Conservation (phyloP, 1,284 basidiomycete species). For the Puccinia brachypodii region DNA sequence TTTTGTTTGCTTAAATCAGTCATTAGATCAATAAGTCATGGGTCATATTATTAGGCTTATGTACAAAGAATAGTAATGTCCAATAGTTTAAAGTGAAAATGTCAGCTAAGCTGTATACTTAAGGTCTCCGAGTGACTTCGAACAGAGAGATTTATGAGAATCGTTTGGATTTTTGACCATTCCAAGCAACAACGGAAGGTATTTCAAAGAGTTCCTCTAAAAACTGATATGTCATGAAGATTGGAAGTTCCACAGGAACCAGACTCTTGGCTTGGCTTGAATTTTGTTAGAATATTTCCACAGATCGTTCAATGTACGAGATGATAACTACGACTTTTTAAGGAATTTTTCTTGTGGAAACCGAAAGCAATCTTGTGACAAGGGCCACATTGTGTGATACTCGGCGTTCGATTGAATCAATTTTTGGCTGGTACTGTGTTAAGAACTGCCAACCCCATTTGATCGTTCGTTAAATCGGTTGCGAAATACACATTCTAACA, state of each 20-base stretch:
- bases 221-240: neutral
- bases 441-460: conserved; percentile 66
- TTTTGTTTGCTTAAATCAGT: too few relatives aligned
- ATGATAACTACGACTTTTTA: neutral
- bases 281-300: neutral
- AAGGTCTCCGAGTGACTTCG: too few relatives aligned
- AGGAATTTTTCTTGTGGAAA: neutral
- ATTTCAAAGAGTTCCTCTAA: too few relatives aligned
- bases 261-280: neutral
- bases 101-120: too few relatives aligned
- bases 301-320: neutral
- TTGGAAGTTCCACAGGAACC: conserved; percentile 1
- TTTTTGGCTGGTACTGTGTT: conserved; percentile 24
- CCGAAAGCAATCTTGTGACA: neutral
- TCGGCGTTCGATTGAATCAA: neutral
- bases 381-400: neutral
- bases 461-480: conserved; percentile 68
- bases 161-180: too few relatives aligned
- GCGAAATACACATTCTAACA: conserved; percentile 75
- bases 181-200: too few relatives aligned
- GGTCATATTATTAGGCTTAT: too few relatives aligned
- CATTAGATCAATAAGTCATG: too few relatives aligned
- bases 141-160: too few relatives aligned
- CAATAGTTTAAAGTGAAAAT: too few relatives aligned
- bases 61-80: too few relatives aligned